Base-by-base conservation (phyloP, 495 filamentous ascomycete genomes). In the Chaetomium cochliodes region DNA sequence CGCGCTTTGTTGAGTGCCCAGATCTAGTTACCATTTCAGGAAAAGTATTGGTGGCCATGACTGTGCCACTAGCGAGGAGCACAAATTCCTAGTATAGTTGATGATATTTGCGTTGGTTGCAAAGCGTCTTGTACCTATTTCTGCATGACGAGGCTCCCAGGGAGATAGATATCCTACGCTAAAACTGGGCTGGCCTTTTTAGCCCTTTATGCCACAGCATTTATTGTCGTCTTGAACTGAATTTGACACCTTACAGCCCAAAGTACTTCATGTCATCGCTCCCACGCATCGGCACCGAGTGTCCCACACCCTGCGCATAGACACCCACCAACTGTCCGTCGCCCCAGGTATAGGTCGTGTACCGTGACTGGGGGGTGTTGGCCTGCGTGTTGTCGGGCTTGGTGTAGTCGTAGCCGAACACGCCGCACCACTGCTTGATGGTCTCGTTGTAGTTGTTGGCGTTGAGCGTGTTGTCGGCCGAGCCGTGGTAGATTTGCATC, bases 401-500 rank as follows among this genome's bases (percentile, higher is more conserved):
- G 25, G 20, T 57, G 15, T 61, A 53, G 51, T 69, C 66, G 47
- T 54, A 69, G 15, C 79, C 81, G 28, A 80, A 78, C 1, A 84
- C 80, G 22, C 75, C 78, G 8, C 76, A 73, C 82, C 81, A 84
- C 69, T 83, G 73, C 75, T 83, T 83, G 58, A 81, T 72, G 33
- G 76, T 80, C 72, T 84, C 81, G 28, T 79, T 69, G 64, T 77
- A 83, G 70, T 83, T 84, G 56, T 72, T 72, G 23, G 74, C 70
- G n/a, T 65, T 68, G 37, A 84, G 70, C 9, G 74, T 78, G 0
- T 55, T 63, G 60, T 83, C 81, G 7, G 69, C 67, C 41, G 72
- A 74, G 11, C 82, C 82, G 60, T 83, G 82, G 68, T 79, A 83
- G 60, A 84, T 78, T 70, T 83, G 80, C 79, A 83, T 79, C 59